phyloP scores from a whole-genome alignment of 768 basidiomycete genomes.

The Lactarius indigo region DNA sequence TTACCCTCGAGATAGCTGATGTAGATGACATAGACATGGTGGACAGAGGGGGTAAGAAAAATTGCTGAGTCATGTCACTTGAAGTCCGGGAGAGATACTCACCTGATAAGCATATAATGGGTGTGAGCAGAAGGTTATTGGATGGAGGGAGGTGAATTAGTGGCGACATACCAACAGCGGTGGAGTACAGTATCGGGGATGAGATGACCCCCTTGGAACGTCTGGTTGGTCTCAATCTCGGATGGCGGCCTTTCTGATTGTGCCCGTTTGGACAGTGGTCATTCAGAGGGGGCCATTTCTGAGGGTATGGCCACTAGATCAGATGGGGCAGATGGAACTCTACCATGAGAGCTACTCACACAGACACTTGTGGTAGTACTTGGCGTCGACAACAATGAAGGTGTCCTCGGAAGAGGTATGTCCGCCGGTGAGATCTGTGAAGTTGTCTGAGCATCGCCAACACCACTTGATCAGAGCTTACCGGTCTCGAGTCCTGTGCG shows the following conservation, averaged over 20 bases:
- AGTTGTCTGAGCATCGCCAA: constrained; percentile 13
- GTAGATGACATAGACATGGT: constrained; percentile 36
- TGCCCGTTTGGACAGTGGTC: neutral
- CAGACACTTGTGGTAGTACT: constrained; percentile 46
- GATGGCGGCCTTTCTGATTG: neutral
- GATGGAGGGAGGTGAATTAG: constrained; percentile 17
- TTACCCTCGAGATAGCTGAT: too few relatives aligned
- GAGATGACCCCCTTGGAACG: too few relatives aligned
- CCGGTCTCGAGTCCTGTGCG: constrained; percentile 31
- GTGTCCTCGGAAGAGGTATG: constrained; percentile 33
- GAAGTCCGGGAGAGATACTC: constrained; percentile 41
- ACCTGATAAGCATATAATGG: constrained; percentile 27
- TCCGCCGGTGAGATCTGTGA: constrained; percentile 32
- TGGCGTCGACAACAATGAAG: constrained; percentile 37
- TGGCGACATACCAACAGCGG: constrained; percentile 37
- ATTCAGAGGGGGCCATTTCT: constrained; percentile 26
- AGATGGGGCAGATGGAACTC: constrained; percentile 48
- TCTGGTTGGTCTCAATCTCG: too few relatives aligned
- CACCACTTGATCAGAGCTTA: constrained; percentile 23
- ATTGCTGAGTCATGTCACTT: constrained; percentile 6
- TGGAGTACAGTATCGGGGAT: constrained; percentile 30
- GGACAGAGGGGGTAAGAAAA: constrained; percentile 32
- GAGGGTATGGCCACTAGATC: constrained; percentile 43
- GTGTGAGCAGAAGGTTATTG: constrained; percentile 10
- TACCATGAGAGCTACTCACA: constrained; percentile 45